phyloP scores from a whole-genome alignment of 495 filamentous ascomycete genomes.

The Penicillium waksmanii region DNA sequence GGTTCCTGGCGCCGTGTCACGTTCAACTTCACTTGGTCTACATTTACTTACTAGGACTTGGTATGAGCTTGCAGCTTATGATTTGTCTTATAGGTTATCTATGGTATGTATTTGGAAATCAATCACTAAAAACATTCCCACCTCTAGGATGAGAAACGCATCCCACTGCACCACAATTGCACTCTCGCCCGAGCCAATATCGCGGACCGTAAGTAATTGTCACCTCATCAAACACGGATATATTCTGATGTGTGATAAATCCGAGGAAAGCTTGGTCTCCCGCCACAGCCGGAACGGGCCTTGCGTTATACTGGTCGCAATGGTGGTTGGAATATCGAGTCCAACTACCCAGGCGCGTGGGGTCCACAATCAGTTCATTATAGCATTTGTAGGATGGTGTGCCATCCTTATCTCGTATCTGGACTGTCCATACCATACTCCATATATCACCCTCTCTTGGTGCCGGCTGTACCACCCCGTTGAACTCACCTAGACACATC shows the following conservation, averaged over 20 bases:
- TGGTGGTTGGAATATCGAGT: conserved; percentile 78
- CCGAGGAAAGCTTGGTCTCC: conserved; percentile 28
- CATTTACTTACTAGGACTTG: too few relatives aligned
- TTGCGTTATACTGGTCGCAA: conserved; percentile 56
- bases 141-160: conserved; percentile 14
- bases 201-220: conserved; percentile 35
- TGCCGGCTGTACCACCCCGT: conserved; percentile 28
- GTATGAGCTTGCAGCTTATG: too few relatives aligned
- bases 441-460: neutral
- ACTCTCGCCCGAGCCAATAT: conserved; percentile 30
- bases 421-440: conserved; percentile 19
- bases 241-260: conserved; percentile 29
- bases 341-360: conserved; percentile 42
- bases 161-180: conserved; percentile 20
- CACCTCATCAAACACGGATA: conserved; percentile 39
- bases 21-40: neutral
- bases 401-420: conserved; percentile 1
- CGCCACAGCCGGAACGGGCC: conserved; percentile 23
- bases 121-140: neutral
- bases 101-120: too few relatives aligned
- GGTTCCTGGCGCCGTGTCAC: neutral
- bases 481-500: conserved; percentile 36
- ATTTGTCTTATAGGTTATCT: too few relatives aligned
- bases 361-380: neutral
- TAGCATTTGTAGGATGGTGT: neutral